Evolutionary conservation across 108 stramenopile species (phyloP).

Genomic region (Cyclotella cryptica): DNA sequence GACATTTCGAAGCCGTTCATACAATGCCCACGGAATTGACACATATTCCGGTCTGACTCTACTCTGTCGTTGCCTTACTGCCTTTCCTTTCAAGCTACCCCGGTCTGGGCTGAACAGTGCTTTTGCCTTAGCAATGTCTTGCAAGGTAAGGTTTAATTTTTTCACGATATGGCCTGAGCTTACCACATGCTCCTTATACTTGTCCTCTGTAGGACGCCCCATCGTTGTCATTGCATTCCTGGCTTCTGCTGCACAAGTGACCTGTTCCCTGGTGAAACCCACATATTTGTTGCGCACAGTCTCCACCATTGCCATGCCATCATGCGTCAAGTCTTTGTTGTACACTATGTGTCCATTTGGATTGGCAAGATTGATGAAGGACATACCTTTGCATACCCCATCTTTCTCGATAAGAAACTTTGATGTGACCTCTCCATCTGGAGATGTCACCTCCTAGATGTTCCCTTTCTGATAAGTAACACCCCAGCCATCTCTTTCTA

Average conservation of each 20-base stretch:
- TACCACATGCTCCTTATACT: not conserved
- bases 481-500: not conserved
- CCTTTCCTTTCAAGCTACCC: not conserved
- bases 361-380: too few species aligned
- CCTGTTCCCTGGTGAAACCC: slow-evolving; percentile 1
- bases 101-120: slow-evolving; percentile 1
- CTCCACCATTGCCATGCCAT: not conserved
- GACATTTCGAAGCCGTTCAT: not conserved
- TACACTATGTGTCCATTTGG: not conserved
- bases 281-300: too few species aligned
- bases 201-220: not conserved
- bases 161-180: not conserved
- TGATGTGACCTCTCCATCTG: not conserved
- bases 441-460: not conserved
- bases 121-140: not conserved
- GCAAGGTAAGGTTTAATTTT: not conserved
- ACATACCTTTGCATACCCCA: too few species aligned
- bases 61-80: too few species aligned
- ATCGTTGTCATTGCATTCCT: not conserved
- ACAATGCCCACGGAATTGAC: not conserved
- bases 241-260: not conserved
- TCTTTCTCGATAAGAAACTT: not conserved
- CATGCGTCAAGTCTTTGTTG: not conserved
- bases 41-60: slow-evolving; percentile 1
- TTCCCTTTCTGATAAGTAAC: not conserved